Percentiles rank a stretch among this genome's conserved stretches.
Evolutionary conservation across 306 rosid species (phyloP).

Genomic region (Quercus gilva): DNA sequence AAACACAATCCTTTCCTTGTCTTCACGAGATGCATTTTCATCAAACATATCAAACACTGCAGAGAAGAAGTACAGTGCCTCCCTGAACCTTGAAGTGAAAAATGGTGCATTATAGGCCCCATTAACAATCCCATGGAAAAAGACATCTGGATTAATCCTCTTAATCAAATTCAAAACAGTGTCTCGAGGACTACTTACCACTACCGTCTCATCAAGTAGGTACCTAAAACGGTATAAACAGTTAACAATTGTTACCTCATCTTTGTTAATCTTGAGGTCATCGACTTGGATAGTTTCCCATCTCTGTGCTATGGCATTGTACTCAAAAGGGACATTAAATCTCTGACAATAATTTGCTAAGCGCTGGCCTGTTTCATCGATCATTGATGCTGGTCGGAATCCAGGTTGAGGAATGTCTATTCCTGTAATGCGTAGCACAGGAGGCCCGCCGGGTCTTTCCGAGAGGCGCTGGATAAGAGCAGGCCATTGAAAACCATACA

Average conservation of each 20-base stretch:
- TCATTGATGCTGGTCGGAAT: constrained; percentile 62
- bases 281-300: constrained; percentile 70
- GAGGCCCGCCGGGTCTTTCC: constrained; percentile 43
- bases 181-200: constrained; percentile 57
- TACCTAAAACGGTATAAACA: constrained; percentile 45
- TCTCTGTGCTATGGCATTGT: constrained; percentile 52
- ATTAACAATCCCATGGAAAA: constrained; percentile 40
- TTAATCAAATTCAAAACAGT: constrained; percentile 59
- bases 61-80: constrained; percentile 56
- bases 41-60: constrained; percentile 59
- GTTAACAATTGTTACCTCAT: constrained; percentile 57
- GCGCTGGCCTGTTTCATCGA: constrained; percentile 75
- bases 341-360: constrained; percentile 41
- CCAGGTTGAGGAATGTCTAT: constrained; percentile 77
- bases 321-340: constrained; percentile 70
- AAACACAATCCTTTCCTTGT: constrained; percentile 46
- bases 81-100: constrained; percentile 65
- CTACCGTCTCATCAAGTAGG: constrained; percentile 70
- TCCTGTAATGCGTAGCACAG: constrained; percentile 52
- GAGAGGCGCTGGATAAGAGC: constrained; percentile 55
- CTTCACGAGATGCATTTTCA: constrained; percentile 31
- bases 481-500: constrained; percentile 80
- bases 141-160: constrained; percentile 64
- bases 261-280: constrained; percentile 43
- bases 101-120: constrained; percentile 82